Evolutionary conservation across 768 basidiomycete genomes (phyloP).

Genomic region (Hericium coralloides): DNA sequence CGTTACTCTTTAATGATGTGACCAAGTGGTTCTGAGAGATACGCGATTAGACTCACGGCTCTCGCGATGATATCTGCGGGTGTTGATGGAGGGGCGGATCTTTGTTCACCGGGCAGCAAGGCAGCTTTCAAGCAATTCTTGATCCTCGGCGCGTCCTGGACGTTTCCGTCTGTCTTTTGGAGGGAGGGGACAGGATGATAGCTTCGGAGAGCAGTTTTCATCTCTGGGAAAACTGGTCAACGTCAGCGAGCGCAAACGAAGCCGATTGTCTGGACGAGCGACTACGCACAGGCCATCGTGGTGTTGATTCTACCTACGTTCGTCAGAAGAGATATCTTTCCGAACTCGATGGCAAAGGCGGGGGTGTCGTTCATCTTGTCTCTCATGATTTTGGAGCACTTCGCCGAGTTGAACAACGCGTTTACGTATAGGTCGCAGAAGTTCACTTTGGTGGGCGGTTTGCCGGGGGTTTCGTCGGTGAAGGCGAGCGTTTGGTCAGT

Average conservation of each 20-base stretch:
- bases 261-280: slow-evolving; percentile 1
- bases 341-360: slow-evolving; percentile 68
- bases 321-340: slow-evolving; percentile 76
- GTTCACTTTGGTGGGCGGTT: slow-evolving; percentile 43
- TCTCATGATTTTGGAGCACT: slow-evolving; percentile 82
- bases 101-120: slow-evolving; percentile 60
- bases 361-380: slow-evolving; percentile 82
- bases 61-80: slow-evolving; percentile 67
- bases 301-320: slow-evolving; percentile 92
- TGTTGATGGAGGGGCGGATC: slow-evolving; percentile 56
- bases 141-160: slow-evolving; percentile 86
- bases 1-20: slow-evolving; percentile 35
- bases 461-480: slow-evolving; percentile 47
- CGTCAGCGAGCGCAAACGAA: slow-evolving; percentile 7
- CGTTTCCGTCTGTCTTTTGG: slow-evolving; percentile 81
- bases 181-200: slow-evolving; percentile 89
- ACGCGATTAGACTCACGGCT: slow-evolving; percentile 32
- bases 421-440: slow-evolving; percentile 82
- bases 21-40: slow-evolving; percentile 3
- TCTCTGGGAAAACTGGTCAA: slow-evolving; percentile 76
- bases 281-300: slow-evolving; percentile 71
- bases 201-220: slow-evolving; percentile 84
- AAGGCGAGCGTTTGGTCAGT: slow-evolving; percentile 59
- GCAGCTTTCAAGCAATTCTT: slow-evolving; percentile 86
- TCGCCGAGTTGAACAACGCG: slow-evolving; percentile 69